Evolutionary conservation across 371 early-diverging fungal genomes (phyloP).

Genomic region (Lichtheimia ramosa): DNA sequence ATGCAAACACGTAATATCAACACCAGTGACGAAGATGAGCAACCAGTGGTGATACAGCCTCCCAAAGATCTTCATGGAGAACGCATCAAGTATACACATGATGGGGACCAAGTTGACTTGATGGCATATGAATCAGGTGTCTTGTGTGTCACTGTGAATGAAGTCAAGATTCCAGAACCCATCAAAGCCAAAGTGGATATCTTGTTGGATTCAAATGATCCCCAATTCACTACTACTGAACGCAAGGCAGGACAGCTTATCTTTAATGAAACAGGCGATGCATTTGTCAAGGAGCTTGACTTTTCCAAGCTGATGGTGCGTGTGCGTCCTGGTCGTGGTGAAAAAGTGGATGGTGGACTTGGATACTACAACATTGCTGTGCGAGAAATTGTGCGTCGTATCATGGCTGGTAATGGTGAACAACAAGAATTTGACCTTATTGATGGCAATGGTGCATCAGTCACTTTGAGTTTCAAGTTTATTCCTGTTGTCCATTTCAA

Average conservation of each 20-base stretch:
- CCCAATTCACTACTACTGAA: conserved; percentile 39
- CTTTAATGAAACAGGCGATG: conserved; percentile 45
- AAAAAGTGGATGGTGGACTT: conserved; percentile 34
- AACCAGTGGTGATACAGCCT: conserved; percentile 19
- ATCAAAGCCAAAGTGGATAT: conserved; percentile 26
- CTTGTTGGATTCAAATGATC: conserved; percentile 40
- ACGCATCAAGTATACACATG: conserved; percentile 29
- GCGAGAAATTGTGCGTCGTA: conserved; percentile 31
- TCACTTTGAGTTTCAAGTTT: conserved; percentile 35
- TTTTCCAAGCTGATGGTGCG: conserved; percentile 43
- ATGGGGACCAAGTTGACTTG: conserved; percentile 22
- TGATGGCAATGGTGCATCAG: conserved; percentile 28
- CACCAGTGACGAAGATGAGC: conserved; percentile 35
- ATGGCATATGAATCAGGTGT: conserved; percentile 50
- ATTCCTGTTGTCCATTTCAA: conserved; percentile 43
- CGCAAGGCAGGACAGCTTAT: conserved; percentile 37
- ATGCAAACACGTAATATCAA: conserved; percentile 41
- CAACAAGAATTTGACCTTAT: conserved; percentile 29
- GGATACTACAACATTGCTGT: conserved; percentile 22
- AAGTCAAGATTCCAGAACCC: conserved; percentile 26
- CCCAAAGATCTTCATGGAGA: conserved; percentile 50
- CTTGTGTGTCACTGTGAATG: conserved; percentile 37
- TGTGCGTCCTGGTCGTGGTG: conserved; percentile 32
- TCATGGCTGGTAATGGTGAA: conserved; percentile 21
- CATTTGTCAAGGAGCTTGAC: conserved; percentile 52